phyloP scores from a whole-genome alignment of 2,329 filamentous ascomycete genomes.

The Sarocladium strictum region DNA sequence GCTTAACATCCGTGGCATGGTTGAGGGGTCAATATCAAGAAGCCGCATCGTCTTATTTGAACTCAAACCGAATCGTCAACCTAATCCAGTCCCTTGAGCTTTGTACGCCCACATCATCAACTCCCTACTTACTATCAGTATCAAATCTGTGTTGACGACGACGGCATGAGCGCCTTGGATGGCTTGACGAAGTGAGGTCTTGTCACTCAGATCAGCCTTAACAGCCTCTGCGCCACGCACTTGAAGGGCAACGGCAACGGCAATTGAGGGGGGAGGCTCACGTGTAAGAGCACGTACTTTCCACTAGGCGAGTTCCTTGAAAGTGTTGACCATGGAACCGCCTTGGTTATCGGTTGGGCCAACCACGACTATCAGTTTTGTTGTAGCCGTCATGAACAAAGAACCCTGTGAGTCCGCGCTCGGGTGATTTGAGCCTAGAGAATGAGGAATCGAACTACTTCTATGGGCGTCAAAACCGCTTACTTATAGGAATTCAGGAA shows the following conservation, averaged over 20 bases:
- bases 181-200: slow-evolving; percentile 28
- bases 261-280: slow-evolving; percentile 29
- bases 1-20: too few relatives aligned
- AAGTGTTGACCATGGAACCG: slow-evolving; percentile 37
- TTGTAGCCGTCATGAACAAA: slow-evolving; percentile 1
- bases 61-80: background rate
- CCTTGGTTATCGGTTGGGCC: slow-evolving; percentile 44
- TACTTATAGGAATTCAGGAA: too few relatives aligned
- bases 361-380: slow-evolving; percentile 34
- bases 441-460: too few relatives aligned
- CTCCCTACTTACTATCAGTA: slow-evolving; percentile 20
- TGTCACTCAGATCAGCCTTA: slow-evolving; percentile 36
- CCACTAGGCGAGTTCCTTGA: slow-evolving; percentile 31
- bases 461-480: too few relatives aligned
- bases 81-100: too few relatives aligned
- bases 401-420: too few relatives aligned
- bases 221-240: slow-evolving; percentile 35
- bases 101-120: background rate
- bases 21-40: too few relatives aligned
- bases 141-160: slow-evolving; percentile 49
- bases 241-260: slow-evolving; percentile 31
- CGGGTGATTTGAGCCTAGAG: too few relatives aligned
- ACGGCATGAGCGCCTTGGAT: slow-evolving; percentile 39
- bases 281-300: slow-evolving; percentile 40
- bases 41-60: too few relatives aligned